Percentiles rank a stretch among this genome's conserved stretches.
Conservation (phyloP, 2,329 filamentous ascomycete species). For the Neonectria sp. region DNA sequence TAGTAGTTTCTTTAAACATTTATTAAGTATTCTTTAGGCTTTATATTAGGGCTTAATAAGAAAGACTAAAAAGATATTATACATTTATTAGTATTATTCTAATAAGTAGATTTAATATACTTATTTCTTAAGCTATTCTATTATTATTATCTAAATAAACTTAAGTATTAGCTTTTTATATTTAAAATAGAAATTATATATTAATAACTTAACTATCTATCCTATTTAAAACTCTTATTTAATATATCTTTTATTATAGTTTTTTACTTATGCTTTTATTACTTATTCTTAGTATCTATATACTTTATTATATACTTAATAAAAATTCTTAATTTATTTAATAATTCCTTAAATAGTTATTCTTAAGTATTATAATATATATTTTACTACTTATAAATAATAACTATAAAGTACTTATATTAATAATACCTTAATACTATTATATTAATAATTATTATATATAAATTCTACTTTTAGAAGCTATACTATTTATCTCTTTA, state of each 20-base stretch:
- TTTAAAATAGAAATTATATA: not conserved
- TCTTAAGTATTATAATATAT: too few species aligned
- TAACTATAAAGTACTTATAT: too few species aligned
- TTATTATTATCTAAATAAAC: not conserved
- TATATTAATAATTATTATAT: too few species aligned
- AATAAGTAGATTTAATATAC: not conserved
- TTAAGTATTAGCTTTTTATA: not conserved
- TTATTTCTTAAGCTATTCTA: not conserved
- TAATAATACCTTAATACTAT: too few species aligned
- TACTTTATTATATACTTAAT: too few species aligned
- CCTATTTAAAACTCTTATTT: not conserved
- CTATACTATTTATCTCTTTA: too few species aligned
- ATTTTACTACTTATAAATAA: too few species aligned
- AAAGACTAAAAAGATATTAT: not conserved
- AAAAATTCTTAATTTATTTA: too few species aligned
- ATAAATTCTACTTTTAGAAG: too few species aligned
- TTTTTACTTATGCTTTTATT: not conserved
- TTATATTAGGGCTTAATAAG: not conserved
- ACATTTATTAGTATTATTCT: not conserved
- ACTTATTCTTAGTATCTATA: too few species aligned
- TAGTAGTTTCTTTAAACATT: not conserved
- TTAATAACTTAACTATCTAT: not conserved
- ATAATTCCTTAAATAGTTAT: too few species aligned
- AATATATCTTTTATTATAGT: not conserved
- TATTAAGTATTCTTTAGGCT: not conserved